Base-by-base conservation (phyloP, 139 green algal species). In the Asterochloris erici region DNA sequence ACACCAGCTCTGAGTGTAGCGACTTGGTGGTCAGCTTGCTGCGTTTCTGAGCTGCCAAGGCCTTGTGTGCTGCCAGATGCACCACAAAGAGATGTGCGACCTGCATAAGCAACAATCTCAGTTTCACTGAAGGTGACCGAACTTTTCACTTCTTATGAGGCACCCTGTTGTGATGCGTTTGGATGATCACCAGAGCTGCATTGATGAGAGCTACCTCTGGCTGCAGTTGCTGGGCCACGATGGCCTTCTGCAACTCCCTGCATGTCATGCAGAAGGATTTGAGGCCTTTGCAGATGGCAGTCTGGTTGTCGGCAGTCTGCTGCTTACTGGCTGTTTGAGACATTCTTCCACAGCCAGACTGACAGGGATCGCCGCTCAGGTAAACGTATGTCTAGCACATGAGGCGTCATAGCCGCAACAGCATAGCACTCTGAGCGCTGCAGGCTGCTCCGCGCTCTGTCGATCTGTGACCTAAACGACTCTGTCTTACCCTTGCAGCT, bases 1-100 rank as follows among this genome's bases (percentile, higher is more conserved):
- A 93, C 0, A 94, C 85, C 19, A 94, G 85, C 87, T 94, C 91
- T 16, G 90, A 80, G 68, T 94, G 90, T 54, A 94, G 47, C 9
- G 77, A 86, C 11, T 81, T 82, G 54, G 86, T 90, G 27, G 63
- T 77, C 70, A 94, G 73, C 17, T 77, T 76, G 27, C 76, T 73
- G 0, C 79, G 75, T 0, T 64, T n/a, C 38, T 89, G 12, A 10
- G 81, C 68, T 11, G 73, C 54, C 38, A 92, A 54, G 10, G 87
- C 90, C 38, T 89, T 83, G 38, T 84, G 64, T 0, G 85, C 91
- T 17, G 90, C 84, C 16, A 88, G 38, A 24, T 84, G 86, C 47
- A 93, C 19, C n/a, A 87, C 74, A 23, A 91, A 86, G 11, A 88
- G 54, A 81, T 89, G 83, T 2, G 84, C 76, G n/a, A 93, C 84